These are phyloP conservation scores for Wickerhamiella alocasiicola DNA, from an alignment of 805 yeast species.

Conservation along the genomic window DNA sequence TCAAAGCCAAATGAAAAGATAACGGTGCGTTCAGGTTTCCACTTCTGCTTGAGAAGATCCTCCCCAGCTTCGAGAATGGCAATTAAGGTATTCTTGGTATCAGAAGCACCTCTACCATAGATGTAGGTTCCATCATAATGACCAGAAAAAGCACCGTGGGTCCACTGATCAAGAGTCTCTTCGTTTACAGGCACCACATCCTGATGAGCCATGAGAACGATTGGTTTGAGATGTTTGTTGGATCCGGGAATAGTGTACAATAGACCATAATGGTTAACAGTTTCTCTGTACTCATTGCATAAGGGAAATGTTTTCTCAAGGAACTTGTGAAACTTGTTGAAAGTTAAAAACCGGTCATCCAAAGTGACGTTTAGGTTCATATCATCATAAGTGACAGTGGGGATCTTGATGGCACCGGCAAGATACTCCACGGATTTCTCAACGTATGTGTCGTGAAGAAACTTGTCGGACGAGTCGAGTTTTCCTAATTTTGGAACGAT, in stretches of 20 bases:
- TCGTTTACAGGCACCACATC: constrained; percentile 69
- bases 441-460: not conserved
- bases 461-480: not conserved
- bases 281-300: constrained; percentile 35
- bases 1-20: constrained; percentile 63
- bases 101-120: constrained; percentile 70
- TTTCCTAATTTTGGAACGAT: not conserved
- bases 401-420: constrained; percentile 45
- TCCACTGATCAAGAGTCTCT: constrained; percentile 46
- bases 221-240: constrained; percentile 39
- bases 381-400: constrained; percentile 53
- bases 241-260: constrained; percentile 51
- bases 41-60: constrained; percentile 38
- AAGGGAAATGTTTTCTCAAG: constrained; percentile 45
- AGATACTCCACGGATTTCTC: constrained; percentile 15
- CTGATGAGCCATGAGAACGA: constrained; percentile 61
- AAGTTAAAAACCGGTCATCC: constrained; percentile 40
- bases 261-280: too few relatives aligned
- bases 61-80: constrained; percentile 57
- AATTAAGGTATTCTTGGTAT: constrained; percentile 58
- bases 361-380: constrained; percentile 33
- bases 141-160: constrained; percentile 53
- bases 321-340: constrained; percentile 40
- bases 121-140: constrained; percentile 50
- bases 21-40: constrained; percentile 48